These are phyloP conservation scores for Rubroboletus satanas DNA, from an alignment of 768 basidiomycete species.

Conservation along the genomic window DNA sequence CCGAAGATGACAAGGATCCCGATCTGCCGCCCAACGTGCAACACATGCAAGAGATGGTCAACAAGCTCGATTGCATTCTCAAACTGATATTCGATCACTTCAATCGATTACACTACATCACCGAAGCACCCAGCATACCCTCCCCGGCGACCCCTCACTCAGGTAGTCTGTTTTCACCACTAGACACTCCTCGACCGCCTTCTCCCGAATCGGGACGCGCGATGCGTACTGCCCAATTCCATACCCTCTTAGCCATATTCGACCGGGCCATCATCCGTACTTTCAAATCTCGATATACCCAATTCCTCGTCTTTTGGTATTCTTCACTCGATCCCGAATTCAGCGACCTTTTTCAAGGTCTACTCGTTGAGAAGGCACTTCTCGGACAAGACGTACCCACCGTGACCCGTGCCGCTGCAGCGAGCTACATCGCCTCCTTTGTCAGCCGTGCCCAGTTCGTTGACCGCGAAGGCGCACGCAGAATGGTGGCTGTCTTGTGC, in stretches of 20 bases:
- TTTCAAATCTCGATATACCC: conserved; percentile 95
- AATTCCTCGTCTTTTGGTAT: conserved; percentile 96
- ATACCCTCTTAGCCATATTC: conserved; percentile 87
- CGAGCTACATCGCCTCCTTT: conserved; percentile 89
- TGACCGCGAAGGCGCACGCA: conserved; percentile 65
- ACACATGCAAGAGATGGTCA: conserved; percentile 81
- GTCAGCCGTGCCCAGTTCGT: conserved; percentile 89
- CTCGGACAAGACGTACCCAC: conserved; percentile 54
- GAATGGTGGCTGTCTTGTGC: conserved; percentile 81
- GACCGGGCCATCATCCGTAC: conserved; percentile 91
- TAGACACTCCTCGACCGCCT: conserved; percentile 23
- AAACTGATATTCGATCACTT: conserved; percentile 85
- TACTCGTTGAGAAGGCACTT: conserved; percentile 89
- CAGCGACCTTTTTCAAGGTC: conserved; percentile 88
- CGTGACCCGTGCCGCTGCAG: conserved; percentile 87
- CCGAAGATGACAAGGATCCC: conserved; percentile 38
- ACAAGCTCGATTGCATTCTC: conserved; percentile 87
- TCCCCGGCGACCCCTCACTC: conserved; percentile 6
- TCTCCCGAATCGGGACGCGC: conserved; percentile 35
- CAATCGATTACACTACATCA: conserved; percentile 41
- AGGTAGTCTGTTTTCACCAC: conserved; percentile 12
- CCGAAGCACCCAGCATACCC: conserved; percentile 17
- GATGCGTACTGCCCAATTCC: conserved; percentile 63
- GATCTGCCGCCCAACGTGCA: conserved; percentile 49
- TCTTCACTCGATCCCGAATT: conserved; percentile 87